Percentiles rank a stretch among this genome's conserved stretches.
Conservation (phyloP, 768 basidiomycete species). For the Saitozyma sp. region DNA sequence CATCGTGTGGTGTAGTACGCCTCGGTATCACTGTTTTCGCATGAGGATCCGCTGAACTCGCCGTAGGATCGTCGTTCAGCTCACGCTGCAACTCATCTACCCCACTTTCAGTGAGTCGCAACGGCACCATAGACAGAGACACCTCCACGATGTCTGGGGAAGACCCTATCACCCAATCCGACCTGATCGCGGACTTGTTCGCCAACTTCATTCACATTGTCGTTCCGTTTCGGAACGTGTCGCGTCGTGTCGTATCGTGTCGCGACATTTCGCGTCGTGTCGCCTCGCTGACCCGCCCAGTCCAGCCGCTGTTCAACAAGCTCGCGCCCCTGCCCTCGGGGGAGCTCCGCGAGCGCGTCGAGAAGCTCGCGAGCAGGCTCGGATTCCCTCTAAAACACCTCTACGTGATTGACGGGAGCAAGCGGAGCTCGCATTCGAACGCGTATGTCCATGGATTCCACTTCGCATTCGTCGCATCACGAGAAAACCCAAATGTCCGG, state of each 20-base stretch:
- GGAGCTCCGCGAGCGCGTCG: slow-evolving; percentile 74
- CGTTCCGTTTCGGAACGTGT: too few species aligned
- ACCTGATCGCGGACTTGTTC: too few species aligned
- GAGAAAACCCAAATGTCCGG: too few species aligned
- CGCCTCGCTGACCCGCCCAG: slow-evolving; percentile 58
- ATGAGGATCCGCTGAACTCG: slow-evolving; percentile 6
- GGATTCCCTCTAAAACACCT: slow-evolving; percentile 91
- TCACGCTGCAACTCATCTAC: slow-evolving; percentile 64
- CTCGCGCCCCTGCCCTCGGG: slow-evolving; percentile 79
- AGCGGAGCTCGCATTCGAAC: slow-evolving; percentile 91
- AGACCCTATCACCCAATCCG: too few species aligned
- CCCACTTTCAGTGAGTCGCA: slow-evolving; percentile 45
- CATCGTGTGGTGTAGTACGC: too few species aligned
- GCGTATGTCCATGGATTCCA: slow-evolving; percentile 52
- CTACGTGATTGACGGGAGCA: slow-evolving; percentile 96
- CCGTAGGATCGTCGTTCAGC: slow-evolving; percentile 72
- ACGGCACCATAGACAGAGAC: too few species aligned
- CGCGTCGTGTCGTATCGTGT: too few species aligned
- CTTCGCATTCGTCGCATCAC: too few species aligned
- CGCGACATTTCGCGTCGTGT: slow-evolving; percentile 53
- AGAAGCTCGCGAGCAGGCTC: slow-evolving; percentile 72
- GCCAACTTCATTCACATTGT: too few species aligned
- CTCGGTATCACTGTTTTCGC: too few species aligned
- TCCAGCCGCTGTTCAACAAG: slow-evolving; percentile 97
- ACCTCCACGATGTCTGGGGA: too few species aligned